These are phyloP conservation scores for Amaranthus tricolor DNA, from an alignment of 179 eudicot genomes.

Conservation along the genomic window DNA sequence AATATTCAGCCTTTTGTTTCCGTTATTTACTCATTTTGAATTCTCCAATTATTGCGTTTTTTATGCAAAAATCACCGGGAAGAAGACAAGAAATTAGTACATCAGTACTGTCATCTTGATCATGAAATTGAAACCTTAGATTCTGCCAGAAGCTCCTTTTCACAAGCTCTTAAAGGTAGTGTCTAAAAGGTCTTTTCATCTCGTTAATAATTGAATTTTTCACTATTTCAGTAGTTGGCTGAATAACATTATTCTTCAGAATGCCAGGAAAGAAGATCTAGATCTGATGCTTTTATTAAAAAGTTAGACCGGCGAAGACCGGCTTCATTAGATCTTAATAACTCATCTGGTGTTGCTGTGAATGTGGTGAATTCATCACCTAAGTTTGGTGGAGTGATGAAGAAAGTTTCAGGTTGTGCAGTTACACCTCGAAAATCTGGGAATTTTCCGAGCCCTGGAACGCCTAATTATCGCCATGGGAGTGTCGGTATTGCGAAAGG, in stretches of 20 bases:
- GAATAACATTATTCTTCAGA: conserved; percentile 37
- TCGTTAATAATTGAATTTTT: background rate
- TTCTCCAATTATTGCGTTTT: background rate
- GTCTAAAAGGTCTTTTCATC: background rate
- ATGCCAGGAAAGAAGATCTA: conserved; percentile 65
- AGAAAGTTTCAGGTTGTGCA: conserved; percentile 33
- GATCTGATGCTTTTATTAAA: conserved; percentile 51
- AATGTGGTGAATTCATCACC: conserved; percentile 53
- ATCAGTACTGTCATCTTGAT: conserved; percentile 15
- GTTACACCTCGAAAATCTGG: conserved; percentile 34
- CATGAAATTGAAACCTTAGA: conserved; percentile 42
- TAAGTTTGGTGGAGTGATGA: conserved; percentile 43
- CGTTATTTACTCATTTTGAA: conserved; percentile 1
- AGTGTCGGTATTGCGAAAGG: conserved; percentile 54
- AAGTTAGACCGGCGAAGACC: conserved; percentile 62
- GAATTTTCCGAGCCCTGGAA: conserved; percentile 72
- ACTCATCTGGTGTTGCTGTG: conserved; percentile 29
- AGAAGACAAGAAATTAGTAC: conserved; percentile 39
- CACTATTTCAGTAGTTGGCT: background rate
- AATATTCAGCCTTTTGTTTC: background rate
- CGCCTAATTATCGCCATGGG: conserved; percentile 56
- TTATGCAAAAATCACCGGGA: conserved; percentile 38
- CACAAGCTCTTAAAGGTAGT: conserved; percentile 76
- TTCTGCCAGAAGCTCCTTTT: conserved; percentile 70
- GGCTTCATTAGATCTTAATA: conserved; percentile 71